Conservation (phyloP, 495 filamentous ascomycete genomes). For the Letharia lupina region DNA sequence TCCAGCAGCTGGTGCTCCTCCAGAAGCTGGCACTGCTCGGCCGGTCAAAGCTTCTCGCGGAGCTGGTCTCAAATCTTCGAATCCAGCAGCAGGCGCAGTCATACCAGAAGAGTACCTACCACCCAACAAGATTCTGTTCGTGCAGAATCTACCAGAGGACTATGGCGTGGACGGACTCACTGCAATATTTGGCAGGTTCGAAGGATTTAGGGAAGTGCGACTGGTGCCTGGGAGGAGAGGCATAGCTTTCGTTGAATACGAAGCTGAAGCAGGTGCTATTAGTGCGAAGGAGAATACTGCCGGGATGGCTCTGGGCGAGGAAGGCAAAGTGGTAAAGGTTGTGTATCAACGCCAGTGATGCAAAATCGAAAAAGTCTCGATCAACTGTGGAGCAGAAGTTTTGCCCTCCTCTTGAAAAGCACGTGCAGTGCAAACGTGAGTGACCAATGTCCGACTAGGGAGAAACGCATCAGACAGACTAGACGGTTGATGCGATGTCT, state of each 20-base stretch:
- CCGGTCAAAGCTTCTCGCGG: slow-evolving; percentile 67
- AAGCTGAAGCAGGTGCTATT: slow-evolving; percentile 80
- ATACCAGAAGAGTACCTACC: slow-evolving; percentile 96
- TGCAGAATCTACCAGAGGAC: slow-evolving; percentile 85
- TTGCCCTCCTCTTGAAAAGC: background rate
- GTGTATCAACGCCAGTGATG: slow-evolving; percentile 82
- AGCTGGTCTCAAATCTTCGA: slow-evolving; percentile 73
- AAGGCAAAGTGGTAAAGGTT: slow-evolving; percentile 62
- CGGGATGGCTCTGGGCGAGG: slow-evolving; percentile 74
- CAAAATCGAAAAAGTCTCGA: background rate
- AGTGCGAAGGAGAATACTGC: slow-evolving; percentile 90
- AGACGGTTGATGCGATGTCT: background rate
- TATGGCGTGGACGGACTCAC: slow-evolving; percentile 72
- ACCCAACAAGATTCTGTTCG: slow-evolving; percentile 95
- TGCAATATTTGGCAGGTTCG: slow-evolving; percentile 77
- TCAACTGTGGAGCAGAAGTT: background rate
- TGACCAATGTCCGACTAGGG: background rate
- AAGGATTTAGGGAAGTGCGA: slow-evolving; percentile 90
- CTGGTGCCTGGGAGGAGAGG: slow-evolving; percentile 77
- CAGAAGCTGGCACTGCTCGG: slow-evolving; percentile 46
- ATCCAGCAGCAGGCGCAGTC: slow-evolving; percentile 58
- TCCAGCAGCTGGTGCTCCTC: slow-evolving; percentile 44
- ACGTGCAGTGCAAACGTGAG: background rate
- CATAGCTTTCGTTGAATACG: slow-evolving; percentile 96
- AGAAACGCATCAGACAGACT: background rate